These are phyloP conservation scores for Nakazawaea holstii DNA, from an alignment of 805 yeast species.

Conservation along the genomic window DNA sequence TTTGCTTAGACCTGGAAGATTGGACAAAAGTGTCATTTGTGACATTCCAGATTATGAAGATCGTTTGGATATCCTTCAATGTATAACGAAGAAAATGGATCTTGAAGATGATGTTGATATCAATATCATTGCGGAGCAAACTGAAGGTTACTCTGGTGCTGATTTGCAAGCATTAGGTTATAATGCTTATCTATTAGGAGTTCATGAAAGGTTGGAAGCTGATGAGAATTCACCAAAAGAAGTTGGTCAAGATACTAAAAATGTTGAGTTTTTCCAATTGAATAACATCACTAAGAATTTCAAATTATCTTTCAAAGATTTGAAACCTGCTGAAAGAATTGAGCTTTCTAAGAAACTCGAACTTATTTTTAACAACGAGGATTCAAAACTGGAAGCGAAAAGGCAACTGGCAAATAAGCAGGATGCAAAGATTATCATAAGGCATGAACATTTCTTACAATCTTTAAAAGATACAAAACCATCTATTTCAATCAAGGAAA, in stretches of 20 bases:
- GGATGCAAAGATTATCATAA: slow-evolving; percentile 32
- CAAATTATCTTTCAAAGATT: slow-evolving; percentile 14
- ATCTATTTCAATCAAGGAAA: slow-evolving; percentile 77
- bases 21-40: slow-evolving; percentile 88
- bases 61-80: slow-evolving; percentile 63
- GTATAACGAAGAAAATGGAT: slow-evolving; percentile 57
- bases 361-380: slow-evolving; percentile 23
- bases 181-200: slow-evolving; percentile 86
- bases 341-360: slow-evolving; percentile 37
- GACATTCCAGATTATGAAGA: slow-evolving; percentile 75
- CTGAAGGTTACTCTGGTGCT: slow-evolving; percentile 89
- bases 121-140: slow-evolving; percentile 44
- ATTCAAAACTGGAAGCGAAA: slow-evolving; percentile 2
- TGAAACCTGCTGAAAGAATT: slow-evolving; percentile 35
- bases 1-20: slow-evolving; percentile 88
- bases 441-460: slow-evolving; percentile 47
- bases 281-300: slow-evolving; percentile 16
- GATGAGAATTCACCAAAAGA: slow-evolving; percentile 28
- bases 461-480: slow-evolving; percentile 79
- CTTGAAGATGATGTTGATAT: slow-evolving; percentile 48
- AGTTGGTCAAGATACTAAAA: slow-evolving; percentile 11
- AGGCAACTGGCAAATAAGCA: slow-evolving; percentile 5
- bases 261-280: slow-evolving; percentile 39
- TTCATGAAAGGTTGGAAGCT: slow-evolving; percentile 58
- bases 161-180: slow-evolving; percentile 90